These are phyloP conservation scores for Aspergillus cristatus DNA, from an alignment of 495 filamentous ascomycete genomes.

Conservation along the genomic window DNA sequence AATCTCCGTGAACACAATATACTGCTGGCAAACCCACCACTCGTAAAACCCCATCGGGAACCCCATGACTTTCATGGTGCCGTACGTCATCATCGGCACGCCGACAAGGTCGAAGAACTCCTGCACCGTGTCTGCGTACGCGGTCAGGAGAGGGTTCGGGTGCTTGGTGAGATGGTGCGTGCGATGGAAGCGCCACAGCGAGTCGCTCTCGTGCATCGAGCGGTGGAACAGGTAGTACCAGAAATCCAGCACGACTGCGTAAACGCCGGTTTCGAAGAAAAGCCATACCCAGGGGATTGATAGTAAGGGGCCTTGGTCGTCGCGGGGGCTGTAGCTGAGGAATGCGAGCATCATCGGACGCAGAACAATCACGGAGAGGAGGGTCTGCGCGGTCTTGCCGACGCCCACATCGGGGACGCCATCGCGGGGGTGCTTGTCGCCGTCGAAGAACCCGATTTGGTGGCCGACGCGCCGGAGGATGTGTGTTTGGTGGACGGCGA, in stretches of 20 bases:
- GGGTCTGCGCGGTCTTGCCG: slow-evolving; percentile 19
- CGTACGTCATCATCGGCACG: slow-evolving; percentile 27
- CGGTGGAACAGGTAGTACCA: slow-evolving; percentile 40
- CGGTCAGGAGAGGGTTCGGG: slow-evolving; percentile 31
- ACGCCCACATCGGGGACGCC: slow-evolving; percentile 29
- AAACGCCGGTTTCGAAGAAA: slow-evolving; percentile 29
- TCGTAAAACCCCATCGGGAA: slow-evolving; percentile 35
- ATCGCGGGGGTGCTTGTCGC: slow-evolving; percentile 29
- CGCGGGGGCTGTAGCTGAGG: slow-evolving; percentile 18
- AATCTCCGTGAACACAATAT: slow-evolving; percentile 32
- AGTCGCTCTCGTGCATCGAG: slow-evolving; percentile 31
- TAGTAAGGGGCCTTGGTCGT: slow-evolving; percentile 6
- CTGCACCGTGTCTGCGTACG: slow-evolving; percentile 35
- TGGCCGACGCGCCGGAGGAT: slow-evolving; percentile 17
- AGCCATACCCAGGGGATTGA: slow-evolving; percentile 25
- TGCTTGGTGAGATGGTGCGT: slow-evolving; percentile 39
- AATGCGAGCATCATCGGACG: slow-evolving; percentile 26
- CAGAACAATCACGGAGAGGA: slow-evolving; percentile 21
- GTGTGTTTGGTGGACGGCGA: slow-evolving; percentile 13
- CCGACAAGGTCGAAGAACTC: slow-evolving; percentile 38
- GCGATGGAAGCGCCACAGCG: slow-evolving; percentile 34
- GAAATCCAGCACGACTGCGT: slow-evolving; percentile 35
- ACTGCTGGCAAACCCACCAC: slow-evolving; percentile 37
- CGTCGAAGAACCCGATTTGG: slow-evolving; percentile 25
- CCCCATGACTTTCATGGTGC: slow-evolving; percentile 21